Evolutionary conservation across 805 yeast species (phyloP), one percentile per base, ranked within the genome.

Genomic region (Yarrowia sp.): DNA sequence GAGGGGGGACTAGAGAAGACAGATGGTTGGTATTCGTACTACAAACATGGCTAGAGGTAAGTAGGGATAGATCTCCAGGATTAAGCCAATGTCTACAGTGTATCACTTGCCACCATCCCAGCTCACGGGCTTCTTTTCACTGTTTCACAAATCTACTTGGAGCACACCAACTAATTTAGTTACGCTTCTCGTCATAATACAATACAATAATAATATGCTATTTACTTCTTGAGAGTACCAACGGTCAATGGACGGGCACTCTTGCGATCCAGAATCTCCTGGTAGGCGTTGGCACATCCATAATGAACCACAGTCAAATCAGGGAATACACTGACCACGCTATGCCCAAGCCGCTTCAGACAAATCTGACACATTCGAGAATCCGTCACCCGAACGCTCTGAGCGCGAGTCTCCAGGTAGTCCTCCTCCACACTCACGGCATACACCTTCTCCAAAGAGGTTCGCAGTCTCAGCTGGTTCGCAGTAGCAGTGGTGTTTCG

Each of bases 301-400:
- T 85, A 88, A 73, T 87, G 91, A 4, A 85, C 82, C 6, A 85
- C 80, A 8, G 60, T 64, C 33, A 64, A 77, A 47, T 81, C 79
- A 0, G 84, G 84, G 42, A 80, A 79, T 30, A 83, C 82, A 53
- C 85, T 80, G 39, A 87, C 76, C 0, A 88, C 85, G 56, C 85
- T 81, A 70, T 80, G 81, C 2, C 87, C 88, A 40, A 89, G 77
- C 13, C 79, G 75, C 71, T 86, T 87, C 24, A 79, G 77, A 76
- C 97, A 91, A 17, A 86, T 80, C 2, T 76, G 72, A 74, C 97
- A 91, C n/a, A 75, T 75, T 42, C 82, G 76, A 19, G 81, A 79
- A 14, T 83, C 82, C 13, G 83, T 77, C 24, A 85, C 67, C 56
- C 70, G 74, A 2, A 77, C 78, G 75, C 73, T 79, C 72, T 68